Conservation (phyloP, 2,329 filamentous ascomycete species). For the Colletotrichum graminicola region DNA sequence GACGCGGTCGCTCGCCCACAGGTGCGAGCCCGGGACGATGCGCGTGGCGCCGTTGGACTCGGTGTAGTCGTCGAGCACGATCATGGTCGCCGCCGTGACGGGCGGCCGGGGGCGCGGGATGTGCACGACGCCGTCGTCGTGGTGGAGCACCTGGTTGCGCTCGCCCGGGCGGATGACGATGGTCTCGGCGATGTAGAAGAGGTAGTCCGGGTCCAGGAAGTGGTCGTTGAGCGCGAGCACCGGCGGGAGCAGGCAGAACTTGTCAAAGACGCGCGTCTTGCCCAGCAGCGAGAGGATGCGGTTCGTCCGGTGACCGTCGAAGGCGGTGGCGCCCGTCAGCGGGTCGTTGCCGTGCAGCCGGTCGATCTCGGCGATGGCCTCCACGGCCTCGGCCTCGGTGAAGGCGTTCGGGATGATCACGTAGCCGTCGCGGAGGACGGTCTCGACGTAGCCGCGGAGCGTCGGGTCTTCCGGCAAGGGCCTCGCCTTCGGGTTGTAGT, state of each 20-base stretch:
- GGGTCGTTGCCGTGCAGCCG: conserved; percentile 38
- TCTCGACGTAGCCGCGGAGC: conserved; percentile 30
- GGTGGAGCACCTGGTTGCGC: conserved; percentile 52
- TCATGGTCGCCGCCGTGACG: conserved; percentile 49
- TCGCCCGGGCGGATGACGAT: conserved; percentile 55
- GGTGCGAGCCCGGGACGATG: conserved; percentile 52
- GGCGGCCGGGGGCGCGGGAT: conserved; percentile 51
- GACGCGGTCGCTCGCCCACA: conserved; percentile 48
- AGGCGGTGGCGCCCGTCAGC: conserved; percentile 50
- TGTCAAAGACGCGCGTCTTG: conserved; percentile 55
- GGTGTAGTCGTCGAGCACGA: conserved; percentile 51
- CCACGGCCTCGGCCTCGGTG: conserved; percentile 12
- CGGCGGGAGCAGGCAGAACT: conserved; percentile 50
- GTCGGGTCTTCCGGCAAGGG: conserved; percentile 4
- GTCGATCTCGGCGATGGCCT: conserved; percentile 21
- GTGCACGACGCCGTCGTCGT: conserved; percentile 49
- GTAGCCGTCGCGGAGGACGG: conserved; percentile 49
- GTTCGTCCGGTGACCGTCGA: conserved; percentile 54
- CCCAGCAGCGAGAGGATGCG: conserved; percentile 55
- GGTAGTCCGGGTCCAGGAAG: conserved; percentile 54
- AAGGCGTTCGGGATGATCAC: conserved; percentile 51
- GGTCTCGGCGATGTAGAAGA: conserved; percentile 52
- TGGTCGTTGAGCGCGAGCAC: conserved; percentile 55
- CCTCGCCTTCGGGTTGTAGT: conserved; percentile 13
- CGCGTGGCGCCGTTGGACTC: conserved; percentile 51